Conservation (phyloP, 2,329 filamentous ascomycete species). For the Fusarium compactum region DNA sequence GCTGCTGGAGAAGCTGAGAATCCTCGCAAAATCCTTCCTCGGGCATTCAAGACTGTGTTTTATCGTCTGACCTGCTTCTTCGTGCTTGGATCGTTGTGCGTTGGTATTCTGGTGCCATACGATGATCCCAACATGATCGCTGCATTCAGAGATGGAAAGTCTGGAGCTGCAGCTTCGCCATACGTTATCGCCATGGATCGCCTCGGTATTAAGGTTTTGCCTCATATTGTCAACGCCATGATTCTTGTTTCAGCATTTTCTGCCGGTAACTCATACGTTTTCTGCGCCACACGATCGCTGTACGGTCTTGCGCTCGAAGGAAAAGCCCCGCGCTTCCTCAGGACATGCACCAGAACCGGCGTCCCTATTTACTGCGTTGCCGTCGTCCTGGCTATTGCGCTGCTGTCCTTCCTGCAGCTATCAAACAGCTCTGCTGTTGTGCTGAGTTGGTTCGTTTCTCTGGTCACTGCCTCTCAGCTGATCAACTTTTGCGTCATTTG, state of each 20-base stretch:
- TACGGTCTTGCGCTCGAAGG: slow-evolving; percentile 77
- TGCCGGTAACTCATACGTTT: slow-evolving; percentile 73
- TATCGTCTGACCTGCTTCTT: slow-evolving; percentile 83
- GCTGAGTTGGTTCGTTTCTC: slow-evolving; percentile 77
- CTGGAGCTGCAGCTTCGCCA: slow-evolving; percentile 77
- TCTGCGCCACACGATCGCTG: slow-evolving; percentile 75
- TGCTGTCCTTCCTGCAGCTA: slow-evolving; percentile 80
- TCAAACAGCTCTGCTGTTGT: slow-evolving; percentile 74
- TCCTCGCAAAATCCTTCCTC: slow-evolving; percentile 76
- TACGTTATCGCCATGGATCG: slow-evolving; percentile 77
- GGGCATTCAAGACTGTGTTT: slow-evolving; percentile 82
- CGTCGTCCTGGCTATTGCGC: slow-evolving; percentile 73
- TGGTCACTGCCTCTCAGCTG: slow-evolving; percentile 78
- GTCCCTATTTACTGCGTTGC: slow-evolving; percentile 81
- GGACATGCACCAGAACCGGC: slow-evolving; percentile 70
- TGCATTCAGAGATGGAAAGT: slow-evolving; percentile 68
- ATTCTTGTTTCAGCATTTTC: slow-evolving; percentile 75
- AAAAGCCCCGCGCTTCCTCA: slow-evolving; percentile 72
- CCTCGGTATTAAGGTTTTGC: slow-evolving; percentile 71
- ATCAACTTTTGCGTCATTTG: slow-evolving; percentile 79
- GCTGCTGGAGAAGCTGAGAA: slow-evolving; percentile 80
- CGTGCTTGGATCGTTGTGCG: slow-evolving; percentile 77
- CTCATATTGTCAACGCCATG: slow-evolving; percentile 79
- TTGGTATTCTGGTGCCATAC: slow-evolving; percentile 78
- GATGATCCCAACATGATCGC: slow-evolving; percentile 71